Evolutionary conservation across 2,329 filamentous ascomycete species (phyloP), one percentile per base, ranked within the genome.

Genomic region (Pseudogymnoascus sp.): DNA sequence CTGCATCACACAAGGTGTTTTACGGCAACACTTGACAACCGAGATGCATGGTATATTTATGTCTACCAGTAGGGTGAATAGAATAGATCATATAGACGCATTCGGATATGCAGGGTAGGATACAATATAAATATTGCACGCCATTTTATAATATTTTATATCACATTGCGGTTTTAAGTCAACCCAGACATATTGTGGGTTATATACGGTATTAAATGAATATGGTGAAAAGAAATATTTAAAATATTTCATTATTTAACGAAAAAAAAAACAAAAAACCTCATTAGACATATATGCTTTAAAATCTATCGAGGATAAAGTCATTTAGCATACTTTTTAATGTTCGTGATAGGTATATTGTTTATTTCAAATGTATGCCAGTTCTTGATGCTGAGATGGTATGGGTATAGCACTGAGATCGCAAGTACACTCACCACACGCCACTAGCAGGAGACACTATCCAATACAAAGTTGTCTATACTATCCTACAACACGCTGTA

Each of bases 391-490:
- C 18, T 18, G 18, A 2, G 2, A 18, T 18, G 41, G 22, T 47
- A 22, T 25, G 22, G 22, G 20, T 18, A 7, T 47, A 28, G 12
- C 41, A 28, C 22, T 15, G 22, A 47, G 22, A 47, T 2, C 41
- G 3, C 2, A 47, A 28, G 41, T 14, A 47, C 9, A 9, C 22
- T 15, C n/a, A 11, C 6, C 2, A 50, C 30, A 50, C 15, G 43
- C 43, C n/a, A 33, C 2, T 25, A 50, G n/a, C 25, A 50, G 43
- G 43, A 18, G 43, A 30, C 4, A 2, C 7, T 15, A 30, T 50
- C 25, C 43, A 30, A 33, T 33, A 50, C 43, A 50, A 50, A 12
- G 43, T 50, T 50, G 43, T 50, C 25, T 50, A 50, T 50, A 50
- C 43, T 50, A 50, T 50, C 25, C 43, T 50, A 50, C 43, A 50